phyloP scores from a whole-genome alignment of 2,329 filamentous ascomycete species.

The Colletotrichum phormii region DNA sequence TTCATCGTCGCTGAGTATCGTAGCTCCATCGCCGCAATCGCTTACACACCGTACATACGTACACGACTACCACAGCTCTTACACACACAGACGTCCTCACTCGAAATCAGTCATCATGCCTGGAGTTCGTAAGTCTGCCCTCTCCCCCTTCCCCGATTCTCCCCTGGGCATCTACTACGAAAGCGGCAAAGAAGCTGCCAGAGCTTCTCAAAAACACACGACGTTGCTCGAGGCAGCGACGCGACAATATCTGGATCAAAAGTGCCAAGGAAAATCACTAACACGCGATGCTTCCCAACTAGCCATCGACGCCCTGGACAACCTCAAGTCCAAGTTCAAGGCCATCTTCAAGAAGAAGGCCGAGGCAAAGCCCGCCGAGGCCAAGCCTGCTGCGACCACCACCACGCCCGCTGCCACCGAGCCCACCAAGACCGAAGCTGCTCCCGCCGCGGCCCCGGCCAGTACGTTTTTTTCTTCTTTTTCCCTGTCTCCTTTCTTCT shows the following conservation, averaged over 20 bases:
- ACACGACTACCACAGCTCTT: neutral
- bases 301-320: conserved; percentile 64
- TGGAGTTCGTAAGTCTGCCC: conserved; percentile 61
- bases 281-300: conserved; percentile 29
- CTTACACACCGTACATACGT: neutral
- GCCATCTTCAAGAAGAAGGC: conserved; percentile 61
- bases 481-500: neutral
- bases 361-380: conserved; percentile 42
- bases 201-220: neutral
- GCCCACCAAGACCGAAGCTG: conserved; percentile 42
- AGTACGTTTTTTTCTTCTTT: conserved; percentile 11
- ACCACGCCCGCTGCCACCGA: conserved; percentile 43
- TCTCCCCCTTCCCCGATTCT: neutral
- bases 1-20: neutral
- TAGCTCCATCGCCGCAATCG: neutral
- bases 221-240: neutral
- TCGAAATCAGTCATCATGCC: conserved; percentile 56
- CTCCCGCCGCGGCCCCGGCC: conserved; percentile 32
- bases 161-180: neutral
- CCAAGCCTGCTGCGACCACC: conserved; percentile 39
- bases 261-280: conserved; percentile 27
- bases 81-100: neutral
- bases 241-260: neutral
- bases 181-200: too few species aligned
- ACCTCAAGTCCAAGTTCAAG: conserved; percentile 68